These are phyloP conservation scores for Areca catechu DNA, from an alignment of 176 grass and related monocot species.

Conservation along the genomic window DNA sequence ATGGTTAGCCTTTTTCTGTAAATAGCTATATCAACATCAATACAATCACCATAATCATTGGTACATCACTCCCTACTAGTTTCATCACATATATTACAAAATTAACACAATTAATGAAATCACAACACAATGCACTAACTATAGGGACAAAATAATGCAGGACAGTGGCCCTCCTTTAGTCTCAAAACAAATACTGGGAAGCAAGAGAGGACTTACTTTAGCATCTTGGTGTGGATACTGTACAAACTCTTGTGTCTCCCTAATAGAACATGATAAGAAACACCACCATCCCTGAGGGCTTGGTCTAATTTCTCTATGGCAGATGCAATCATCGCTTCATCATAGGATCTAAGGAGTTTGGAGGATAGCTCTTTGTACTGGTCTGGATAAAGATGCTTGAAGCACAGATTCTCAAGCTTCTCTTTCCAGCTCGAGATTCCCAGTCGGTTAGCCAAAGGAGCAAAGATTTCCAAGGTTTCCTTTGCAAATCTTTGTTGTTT, in stretches of 20 bases:
- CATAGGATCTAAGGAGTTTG: constrained; percentile 38
- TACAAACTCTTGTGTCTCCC: constrained; percentile 76
- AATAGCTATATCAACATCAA: background rate
- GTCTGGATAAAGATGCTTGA: constrained; percentile 58
- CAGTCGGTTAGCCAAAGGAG: constrained; percentile 18
- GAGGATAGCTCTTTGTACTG: constrained; percentile 45
- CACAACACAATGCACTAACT: too few relatives aligned
- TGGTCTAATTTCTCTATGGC: constrained; percentile 46
- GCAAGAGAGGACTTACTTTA: constrained; percentile 28
- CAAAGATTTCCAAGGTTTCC: constrained; percentile 76
- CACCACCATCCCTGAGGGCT: constrained; percentile 48
- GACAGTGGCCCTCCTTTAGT: too few relatives aligned
- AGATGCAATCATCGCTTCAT: constrained; percentile 60
- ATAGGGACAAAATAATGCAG: too few relatives aligned
- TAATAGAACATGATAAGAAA: constrained; percentile 48
- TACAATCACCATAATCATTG: too few relatives aligned
- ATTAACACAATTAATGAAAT: too few relatives aligned
- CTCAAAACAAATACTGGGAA: background rate
- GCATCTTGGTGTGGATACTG: constrained; percentile 84
- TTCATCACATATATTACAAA: too few relatives aligned
- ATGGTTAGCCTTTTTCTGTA: constrained; percentile 61
- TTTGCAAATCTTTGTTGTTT: constrained; percentile 63
- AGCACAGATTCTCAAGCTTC: constrained; percentile 72
- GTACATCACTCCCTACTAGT: too few relatives aligned
- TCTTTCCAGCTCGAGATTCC: constrained; percentile 40